Evolutionary conservation across 257 asterid genomes (phyloP).

Genomic region (Solanum pinnatisectum): DNA sequence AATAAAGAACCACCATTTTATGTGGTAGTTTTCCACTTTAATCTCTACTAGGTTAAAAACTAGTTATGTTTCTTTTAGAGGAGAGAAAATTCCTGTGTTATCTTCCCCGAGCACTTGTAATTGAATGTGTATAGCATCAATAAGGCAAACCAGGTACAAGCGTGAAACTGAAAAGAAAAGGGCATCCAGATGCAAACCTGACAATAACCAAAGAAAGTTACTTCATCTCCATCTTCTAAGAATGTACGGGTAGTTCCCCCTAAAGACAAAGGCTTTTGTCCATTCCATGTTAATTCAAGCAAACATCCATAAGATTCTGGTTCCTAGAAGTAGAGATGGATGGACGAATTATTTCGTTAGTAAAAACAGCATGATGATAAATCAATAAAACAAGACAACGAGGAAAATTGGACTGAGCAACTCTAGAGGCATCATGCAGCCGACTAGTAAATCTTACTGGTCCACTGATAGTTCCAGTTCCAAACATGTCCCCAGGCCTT

Average conservation of each 20-base stretch:
- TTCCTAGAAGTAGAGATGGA: conserved; percentile 32
- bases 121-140: not conserved
- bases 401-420: not conserved
- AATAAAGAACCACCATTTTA: not conserved
- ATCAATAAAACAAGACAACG: not conserved
- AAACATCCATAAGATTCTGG: conserved; percentile 84
- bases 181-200: conserved; percentile 36
- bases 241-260: conserved; percentile 59
- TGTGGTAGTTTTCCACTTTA: not conserved
- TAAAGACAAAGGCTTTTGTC: conserved; percentile 54
- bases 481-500: conserved; percentile 92
- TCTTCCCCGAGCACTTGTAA: not conserved
- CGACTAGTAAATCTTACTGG: conserved; percentile 52
- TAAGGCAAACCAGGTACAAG: not conserved
- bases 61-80: not conserved
- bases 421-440: not conserved
- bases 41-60: not conserved
- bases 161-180: not conserved
- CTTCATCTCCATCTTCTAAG: conserved; percentile 93
- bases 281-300: conserved; percentile 94
- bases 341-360: not conserved
- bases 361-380: not conserved
- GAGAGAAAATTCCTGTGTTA: not conserved
- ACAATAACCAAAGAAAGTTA: conserved; percentile 78
- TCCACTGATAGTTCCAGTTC: conserved; percentile 96